Percentiles rank a stretch among this genome's conserved stretches.
phyloP scores from a whole-genome alignment of 116 monocot genomes.

The Thalassia testudinum region DNA sequence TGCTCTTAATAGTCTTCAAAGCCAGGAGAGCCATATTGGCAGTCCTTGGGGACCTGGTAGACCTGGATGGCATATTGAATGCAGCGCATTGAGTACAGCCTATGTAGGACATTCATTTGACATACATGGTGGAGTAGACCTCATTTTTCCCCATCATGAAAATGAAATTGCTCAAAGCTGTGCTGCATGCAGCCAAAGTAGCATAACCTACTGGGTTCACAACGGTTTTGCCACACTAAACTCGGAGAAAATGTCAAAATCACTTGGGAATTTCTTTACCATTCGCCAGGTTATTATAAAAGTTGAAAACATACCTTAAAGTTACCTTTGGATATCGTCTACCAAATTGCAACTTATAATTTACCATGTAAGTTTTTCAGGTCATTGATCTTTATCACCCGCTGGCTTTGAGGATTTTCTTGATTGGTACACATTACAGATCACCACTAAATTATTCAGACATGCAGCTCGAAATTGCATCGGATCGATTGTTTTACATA shows the following conservation, averaged over 20 bases:
- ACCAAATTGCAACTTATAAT: too few relatives aligned
- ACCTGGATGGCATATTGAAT: slow-evolving; percentile 99
- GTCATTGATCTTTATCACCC: slow-evolving; percentile 83
- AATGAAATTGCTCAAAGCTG: slow-evolving; percentile 99
- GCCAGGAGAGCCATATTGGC: slow-evolving; percentile 82
- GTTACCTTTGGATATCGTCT: too few relatives aligned
- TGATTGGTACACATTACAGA: slow-evolving; percentile 81
- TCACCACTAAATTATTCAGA: slow-evolving; percentile 73
- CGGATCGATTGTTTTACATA: slow-evolving; percentile 80
- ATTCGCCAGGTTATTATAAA: slow-evolving; percentile 65
- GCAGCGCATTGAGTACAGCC: slow-evolving; percentile 94
- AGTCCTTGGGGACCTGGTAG: slow-evolving; percentile 98
- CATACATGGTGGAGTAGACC: slow-evolving; percentile 97
- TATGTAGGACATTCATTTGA: slow-evolving; percentile 91
- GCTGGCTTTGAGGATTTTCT: slow-evolving; percentile 78
- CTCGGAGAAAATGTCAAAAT: slow-evolving; percentile 95
- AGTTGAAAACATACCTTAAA: not conserved
- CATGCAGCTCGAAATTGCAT: slow-evolving; percentile 60
- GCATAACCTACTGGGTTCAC: slow-evolving; percentile 73
- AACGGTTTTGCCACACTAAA: slow-evolving; percentile 91
- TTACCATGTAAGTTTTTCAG: slow-evolving; percentile 17
- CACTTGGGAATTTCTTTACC: slow-evolving; percentile 87
- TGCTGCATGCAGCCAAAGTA: slow-evolving; percentile 68
- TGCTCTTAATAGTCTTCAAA: slow-evolving; percentile 54
- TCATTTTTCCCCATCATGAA: slow-evolving; percentile 96